phyloP scores from a whole-genome alignment of 441 rosid genomes.

The Melastoma candidum region DNA sequence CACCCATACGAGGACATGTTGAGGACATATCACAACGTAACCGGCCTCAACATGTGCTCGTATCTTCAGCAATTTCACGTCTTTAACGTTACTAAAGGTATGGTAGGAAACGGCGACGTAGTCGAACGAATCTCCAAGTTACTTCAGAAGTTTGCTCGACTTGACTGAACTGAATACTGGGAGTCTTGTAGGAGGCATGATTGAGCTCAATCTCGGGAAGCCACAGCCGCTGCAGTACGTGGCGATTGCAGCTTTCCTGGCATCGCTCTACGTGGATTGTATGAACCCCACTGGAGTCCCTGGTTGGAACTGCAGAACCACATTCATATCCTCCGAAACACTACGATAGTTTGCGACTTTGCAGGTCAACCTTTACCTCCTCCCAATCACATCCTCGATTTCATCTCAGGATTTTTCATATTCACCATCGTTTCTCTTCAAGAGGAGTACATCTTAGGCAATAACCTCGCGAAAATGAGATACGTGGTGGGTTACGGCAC shows the following conservation, averaged over 20 bases:
- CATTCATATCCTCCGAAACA: conserved; percentile 22
- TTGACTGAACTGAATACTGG: not conserved
- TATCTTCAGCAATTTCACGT: conserved; percentile 43
- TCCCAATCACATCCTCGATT: too few relatives aligned
- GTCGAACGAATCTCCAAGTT: not conserved
- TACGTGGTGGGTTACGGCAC: conserved; percentile 66
- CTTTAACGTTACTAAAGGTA: conserved; percentile 27
- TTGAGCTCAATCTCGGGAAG: conserved; percentile 41
- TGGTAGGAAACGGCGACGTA: not conserved
- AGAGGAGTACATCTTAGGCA: conserved; percentile 67
- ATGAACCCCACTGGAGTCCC: conserved; percentile 55
- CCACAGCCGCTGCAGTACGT: conserved; percentile 60
- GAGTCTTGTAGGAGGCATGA: conserved; percentile 54
- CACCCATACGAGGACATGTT: conserved; percentile 82
- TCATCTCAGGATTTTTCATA: too few relatives aligned
- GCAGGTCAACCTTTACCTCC: conserved; percentile 27
- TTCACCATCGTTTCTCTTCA: conserved; percentile 10
- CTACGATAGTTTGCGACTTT: conserved; percentile 53
- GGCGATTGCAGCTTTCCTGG: conserved; percentile 72
- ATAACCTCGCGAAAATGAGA: conserved; percentile 72
- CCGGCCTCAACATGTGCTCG: conserved; percentile 60
- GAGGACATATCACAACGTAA: conserved; percentile 52
- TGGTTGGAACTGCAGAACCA: conserved; percentile 57
- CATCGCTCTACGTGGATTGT: conserved; percentile 67
- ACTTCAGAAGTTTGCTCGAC: not conserved